phyloP scores from a whole-genome alignment of 768 basidiomycete species.

The Mycena indigotica region DNA sequence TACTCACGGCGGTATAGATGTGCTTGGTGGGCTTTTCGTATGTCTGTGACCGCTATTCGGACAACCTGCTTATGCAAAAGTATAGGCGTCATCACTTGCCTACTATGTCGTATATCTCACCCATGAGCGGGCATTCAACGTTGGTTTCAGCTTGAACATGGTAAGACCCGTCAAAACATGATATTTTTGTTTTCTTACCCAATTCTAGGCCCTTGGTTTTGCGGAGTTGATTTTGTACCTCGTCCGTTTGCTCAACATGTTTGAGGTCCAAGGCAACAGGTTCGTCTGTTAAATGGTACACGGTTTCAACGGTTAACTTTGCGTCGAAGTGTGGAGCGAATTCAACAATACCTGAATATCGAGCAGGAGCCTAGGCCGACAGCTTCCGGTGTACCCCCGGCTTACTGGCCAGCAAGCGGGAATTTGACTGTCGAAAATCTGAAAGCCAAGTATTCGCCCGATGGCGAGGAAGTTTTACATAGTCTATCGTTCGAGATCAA shows the following conservation, averaged over 20 bases:
- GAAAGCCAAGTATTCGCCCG: slow-evolving; percentile 40
- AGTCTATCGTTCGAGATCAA: slow-evolving; percentile 40
- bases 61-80: no score
- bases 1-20: slow-evolving; percentile 26
- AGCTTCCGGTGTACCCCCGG: slow-evolving; percentile 40
- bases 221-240: slow-evolving; percentile 44
- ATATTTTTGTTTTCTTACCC: not conserved
- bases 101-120: slow-evolving; percentile 41
- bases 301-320: no score
- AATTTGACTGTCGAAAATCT: slow-evolving; percentile 43
- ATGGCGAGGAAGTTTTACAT: slow-evolving; percentile 11
- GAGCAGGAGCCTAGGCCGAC: slow-evolving; percentile 42
- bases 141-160: slow-evolving; percentile 44
- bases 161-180: slow-evolving; percentile 37
- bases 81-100: slow-evolving; percentile 36
- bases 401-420: slow-evolving; percentile 53
- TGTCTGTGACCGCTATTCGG: not conserved
- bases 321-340: slow-evolving; percentile 28
- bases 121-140: slow-evolving; percentile 34
- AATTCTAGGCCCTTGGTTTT: slow-evolving; percentile 38
- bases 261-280: slow-evolving; percentile 31
- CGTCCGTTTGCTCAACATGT: slow-evolving; percentile 25
- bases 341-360: slow-evolving; percentile 38
- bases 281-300: no score
- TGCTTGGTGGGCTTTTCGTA: slow-evolving; percentile 47